Evolutionary conservation across 2,329 filamentous ascomycete genomes (phyloP), one percentile per base, ranked within the genome.

Genomic region (Venturia aucupariae): DNA sequence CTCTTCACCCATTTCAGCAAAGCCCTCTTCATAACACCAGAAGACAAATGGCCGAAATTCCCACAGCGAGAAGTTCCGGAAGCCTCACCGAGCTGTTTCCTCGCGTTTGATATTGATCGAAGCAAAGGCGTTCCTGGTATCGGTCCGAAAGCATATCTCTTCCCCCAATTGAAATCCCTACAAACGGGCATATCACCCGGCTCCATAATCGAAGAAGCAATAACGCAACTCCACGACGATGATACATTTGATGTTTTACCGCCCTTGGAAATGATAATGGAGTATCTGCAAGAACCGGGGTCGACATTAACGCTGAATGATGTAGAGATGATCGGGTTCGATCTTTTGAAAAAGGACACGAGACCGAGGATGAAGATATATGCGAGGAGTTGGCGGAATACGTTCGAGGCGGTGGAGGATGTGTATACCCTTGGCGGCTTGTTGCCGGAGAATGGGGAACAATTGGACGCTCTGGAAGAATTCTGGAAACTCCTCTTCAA

Each of bases 1-100:
- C 51, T 57, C 27, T 57, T 57, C 51, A 57, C 27, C 15, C 51
- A 57, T 19, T 57, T 57, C 51, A 57, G 30, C 51, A 57, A 57
- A n/a, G 51, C 51, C 17, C 19, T 57, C 27, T 57, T 57, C 51
- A 57, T 57, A 19, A 57, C 27, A 7, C 51, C 51, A 19, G 8
- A 57, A 19, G 51, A 57, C 30, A 13, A n/a, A 8, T 57, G 51
- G 51, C 51, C 5, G 5, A n/a, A 57, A 35, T 57, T 32, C 8
- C 15, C 32, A 35, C 27, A 57, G 11, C 13, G 22, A 57, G 35
- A 38, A 11, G n/a, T 57, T 6, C 30, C 51, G 7, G 30, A 35
- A 35, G 15, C 17, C 19, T 35, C 51, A n/a, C 51, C 51, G 30
- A 35, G 27, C 30, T 57, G 51, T n/a, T 57, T 57, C 51, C 51